Percentiles rank a stretch among this genome's conserved stretches.
These are phyloP conservation scores for Camelina laxa DNA, from an alignment of 345 rosid species.

Conservation along the genomic window DNA sequence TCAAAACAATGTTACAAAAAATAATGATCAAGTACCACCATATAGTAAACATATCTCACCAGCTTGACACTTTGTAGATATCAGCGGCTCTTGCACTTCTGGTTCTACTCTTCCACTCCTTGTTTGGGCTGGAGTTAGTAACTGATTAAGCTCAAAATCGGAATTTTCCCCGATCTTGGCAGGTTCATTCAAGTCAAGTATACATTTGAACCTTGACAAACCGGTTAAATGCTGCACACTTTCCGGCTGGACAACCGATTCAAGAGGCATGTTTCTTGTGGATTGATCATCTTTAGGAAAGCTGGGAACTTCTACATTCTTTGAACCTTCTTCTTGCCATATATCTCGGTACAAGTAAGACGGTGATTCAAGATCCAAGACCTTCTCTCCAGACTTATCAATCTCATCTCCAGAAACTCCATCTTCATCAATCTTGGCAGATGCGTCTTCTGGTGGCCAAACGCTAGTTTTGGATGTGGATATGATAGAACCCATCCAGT, in stretches of 20 bases:
- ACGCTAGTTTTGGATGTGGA: constrained; percentile 26
- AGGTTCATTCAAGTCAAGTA: constrained; percentile 54
- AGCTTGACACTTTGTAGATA: constrained; percentile 1
- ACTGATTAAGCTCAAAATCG: constrained; percentile 30
- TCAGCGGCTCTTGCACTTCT: not conserved
- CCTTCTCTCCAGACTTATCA: constrained; percentile 47
- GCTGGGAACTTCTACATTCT: constrained; percentile 22
- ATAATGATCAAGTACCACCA: not conserved
- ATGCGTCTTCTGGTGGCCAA: constrained; percentile 3
- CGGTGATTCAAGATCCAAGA: constrained; percentile 58
- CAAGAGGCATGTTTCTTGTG: not conserved
- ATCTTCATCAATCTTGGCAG: constrained; percentile 18
- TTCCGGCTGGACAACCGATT: constrained; percentile 22
- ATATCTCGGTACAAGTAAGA: constrained; percentile 45
- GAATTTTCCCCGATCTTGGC: constrained; percentile 41
- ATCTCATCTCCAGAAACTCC: constrained; percentile 16
- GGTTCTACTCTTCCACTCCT: not conserved
- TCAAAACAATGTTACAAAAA: not conserved
- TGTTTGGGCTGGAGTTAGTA: constrained; percentile 27
- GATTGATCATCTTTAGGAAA: constrained; percentile 9
- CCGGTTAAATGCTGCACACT: constrained; percentile 15
- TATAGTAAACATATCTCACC: constrained; percentile 15
- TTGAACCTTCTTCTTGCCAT: constrained; percentile 44
- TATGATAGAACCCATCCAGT: constrained; percentile 33
- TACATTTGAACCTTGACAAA: not conserved